Evolutionary conservation across 106 monocot genomes (phyloP), one percentile per base, ranked within the genome.

Genomic region (Cymbidium sinense): DNA sequence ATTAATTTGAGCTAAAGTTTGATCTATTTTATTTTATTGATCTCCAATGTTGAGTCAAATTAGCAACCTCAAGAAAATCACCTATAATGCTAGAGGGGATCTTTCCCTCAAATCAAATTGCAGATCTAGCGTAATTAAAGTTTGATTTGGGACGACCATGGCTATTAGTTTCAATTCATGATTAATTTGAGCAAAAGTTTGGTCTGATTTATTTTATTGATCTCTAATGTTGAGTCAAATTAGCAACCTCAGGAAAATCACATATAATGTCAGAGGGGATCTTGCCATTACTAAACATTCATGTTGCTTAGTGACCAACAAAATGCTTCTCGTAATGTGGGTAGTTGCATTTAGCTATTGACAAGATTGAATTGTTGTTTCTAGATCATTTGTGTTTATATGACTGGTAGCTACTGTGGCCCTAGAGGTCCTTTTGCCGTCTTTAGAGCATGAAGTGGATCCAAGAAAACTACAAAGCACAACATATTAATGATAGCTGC

Each of bases 371-470:
- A 76, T 95, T 92, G 82, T 95, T 92, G 87, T 92, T 92, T 31
- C 95, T 0, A 92, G 80, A 55, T 95, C 87, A n/a, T 90, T 86
- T 13, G 95, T 93, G 86, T 95, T 92, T 93, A 93, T 30, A 86
- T 87, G 17, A 94, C n/a, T 82, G 25, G 89, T 30, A 2, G 90
- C 88, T n/a, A n/a, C 5, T 88, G 84, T 21, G 70, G n/a, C 23
- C 21, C 0, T 34, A 50, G 54, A 23, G 15, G 18, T 7, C n/a
- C n/a, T 33, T 73, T 18, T 19, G 2, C n/a, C n/a, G 52, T 72
- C 54, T 1, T 21, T 4, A 23, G 3, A 27, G 0, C 20, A 25
- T 18, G 36, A 21, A 73, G 39, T 27, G 21, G 43, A 23, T n/a
- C 25, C 36, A 70, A 5, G 21, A 70, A 35, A 36, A 36, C 70